Evolutionary conservation across 2,329 filamentous ascomycete genomes (phyloP), one percentile per base, ranked within the genome.

Genomic region (Tympanopsis confertula): DNA sequence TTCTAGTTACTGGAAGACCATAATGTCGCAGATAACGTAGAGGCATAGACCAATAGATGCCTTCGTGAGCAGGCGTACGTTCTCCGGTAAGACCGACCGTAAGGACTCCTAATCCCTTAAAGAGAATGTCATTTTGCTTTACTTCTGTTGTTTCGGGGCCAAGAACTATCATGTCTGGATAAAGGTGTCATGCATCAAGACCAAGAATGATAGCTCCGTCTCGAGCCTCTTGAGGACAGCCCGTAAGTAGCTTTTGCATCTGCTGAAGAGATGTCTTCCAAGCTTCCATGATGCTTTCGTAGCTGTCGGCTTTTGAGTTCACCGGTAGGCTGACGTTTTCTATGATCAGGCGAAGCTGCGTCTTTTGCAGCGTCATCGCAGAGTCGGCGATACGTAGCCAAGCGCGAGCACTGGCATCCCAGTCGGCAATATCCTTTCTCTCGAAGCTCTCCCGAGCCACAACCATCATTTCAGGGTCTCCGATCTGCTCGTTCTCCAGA

Each of bases 321-420:
- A 54, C 47, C 0, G 47, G 42, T 3, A 51, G 20, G 14, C 35
- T 36, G 2, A 57, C 35, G 36, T 60, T 54, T 12, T 53, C 42
- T 15, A 53, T 29, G 20, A 57, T 53, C 1, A 57, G 43, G 14
- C 39, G 44, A 1, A 56, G 38, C 33, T 56, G 50, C 5, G 40
- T 50, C 13, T 52, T 49, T 35, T 57, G 35, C 4, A 19, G 17
- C 3, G 12, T 18, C 40, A 44, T 57, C 13, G 43, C 48, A 4
- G 39, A 22, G 35, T 59, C 56, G 4, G 55, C 58, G 2, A 40
- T 49, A 2, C 43, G 42, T 2, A 63, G 42, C 61, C 59, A 64
- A 0, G 59, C 42, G 3, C 59, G 45, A 0, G 55, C 53, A 37
- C 57, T 60, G 1, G 54, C 51, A 45, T 62, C 59, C 59, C 58